Evolutionary conservation across 441 rosid genomes (phyloP).

Genomic region (Flueggea neowawraea): DNA sequence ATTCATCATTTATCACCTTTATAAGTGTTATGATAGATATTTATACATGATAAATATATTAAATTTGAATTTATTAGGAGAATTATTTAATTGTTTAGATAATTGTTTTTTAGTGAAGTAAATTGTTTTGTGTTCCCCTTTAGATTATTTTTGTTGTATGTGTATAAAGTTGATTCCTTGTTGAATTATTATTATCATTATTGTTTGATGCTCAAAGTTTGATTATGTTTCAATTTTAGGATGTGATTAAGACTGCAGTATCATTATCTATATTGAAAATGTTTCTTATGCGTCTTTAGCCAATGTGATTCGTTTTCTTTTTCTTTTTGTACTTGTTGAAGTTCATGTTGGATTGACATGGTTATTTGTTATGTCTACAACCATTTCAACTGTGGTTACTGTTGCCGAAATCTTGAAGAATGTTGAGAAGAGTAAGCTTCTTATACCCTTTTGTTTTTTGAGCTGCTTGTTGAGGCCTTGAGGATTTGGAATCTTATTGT

Average conservation of each 20-base stretch:
- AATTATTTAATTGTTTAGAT: too few species aligned
- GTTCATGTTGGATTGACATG: background rate
- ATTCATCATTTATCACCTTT: too few species aligned
- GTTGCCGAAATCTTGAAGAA: slow-evolving; percentile 81
- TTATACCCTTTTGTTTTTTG: background rate
- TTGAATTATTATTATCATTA: background rate
- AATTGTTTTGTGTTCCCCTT: background rate
- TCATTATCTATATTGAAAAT: background rate
- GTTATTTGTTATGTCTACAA: slow-evolving; percentile 20
- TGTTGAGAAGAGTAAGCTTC: slow-evolving; percentile 62
- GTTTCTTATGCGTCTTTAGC: background rate
- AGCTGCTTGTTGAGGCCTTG: background rate
- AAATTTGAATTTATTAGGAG: too few species aligned
- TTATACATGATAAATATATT: too few species aligned
- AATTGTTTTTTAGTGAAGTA: background rate
- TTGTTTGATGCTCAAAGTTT: background rate
- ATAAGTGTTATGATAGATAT: too few species aligned
- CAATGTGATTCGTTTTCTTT: background rate
- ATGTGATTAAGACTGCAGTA: background rate
- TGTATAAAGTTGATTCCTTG: background rate
- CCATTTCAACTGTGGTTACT: slow-evolving; percentile 77
- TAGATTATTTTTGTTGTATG: background rate
- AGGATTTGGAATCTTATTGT: background rate
- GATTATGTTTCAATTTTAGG: too few species aligned
- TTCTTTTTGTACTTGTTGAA: background rate